Evolutionary conservation across 768 basidiomycete genomes (phyloP), one percentile per base, ranked within the genome.

Genomic region (Albatrellus ellisii): DNA sequence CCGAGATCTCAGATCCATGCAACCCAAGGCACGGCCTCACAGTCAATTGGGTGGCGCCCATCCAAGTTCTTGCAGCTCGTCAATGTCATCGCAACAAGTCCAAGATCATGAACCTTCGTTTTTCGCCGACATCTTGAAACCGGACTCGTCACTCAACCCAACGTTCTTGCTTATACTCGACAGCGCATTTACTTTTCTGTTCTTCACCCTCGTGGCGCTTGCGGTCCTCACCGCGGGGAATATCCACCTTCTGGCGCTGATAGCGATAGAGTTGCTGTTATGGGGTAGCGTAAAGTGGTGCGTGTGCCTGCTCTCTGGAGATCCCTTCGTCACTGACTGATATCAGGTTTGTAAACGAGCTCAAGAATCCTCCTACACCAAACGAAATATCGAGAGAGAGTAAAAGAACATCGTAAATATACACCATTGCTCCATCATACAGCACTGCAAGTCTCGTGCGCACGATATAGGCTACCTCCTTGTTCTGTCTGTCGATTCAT

Each of bases 271-370:
- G 52, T 53, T 77, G 11, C 70, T 67, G 24, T 62, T 90, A 24
- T 89, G 84, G 85, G 78, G 64, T 24, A 85, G 78, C 49, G 67
- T 87, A 1, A 87, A 88, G 61, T 89, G 85, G 87, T 83, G 57
- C 44, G 69, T 58, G 28, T 35, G 41, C 33, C 35, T 18, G 27
- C 42, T 20, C 46, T 11, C 25, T 33, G 28, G 18, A 29, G 25
- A 4, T 22, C 4, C 27, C n/a, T 35, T 9, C 4, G 17, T 41
- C 17, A 6, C 9, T 22, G 10, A 36, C 38, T 46, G 44, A 40
- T 31, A 51, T 51, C 46, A 84, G 79, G 77, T 77, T 79, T 52
- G 68, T 79, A n/a, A 61, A 69, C 49, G 82, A 85, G 52, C 58
- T 84, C 10, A 45, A 49, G 26, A 39, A 44, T 15, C 24, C 18